phyloP scores from a whole-genome alignment of 2,329 filamentous ascomycete species.

The Stemphylium beticola region DNA sequence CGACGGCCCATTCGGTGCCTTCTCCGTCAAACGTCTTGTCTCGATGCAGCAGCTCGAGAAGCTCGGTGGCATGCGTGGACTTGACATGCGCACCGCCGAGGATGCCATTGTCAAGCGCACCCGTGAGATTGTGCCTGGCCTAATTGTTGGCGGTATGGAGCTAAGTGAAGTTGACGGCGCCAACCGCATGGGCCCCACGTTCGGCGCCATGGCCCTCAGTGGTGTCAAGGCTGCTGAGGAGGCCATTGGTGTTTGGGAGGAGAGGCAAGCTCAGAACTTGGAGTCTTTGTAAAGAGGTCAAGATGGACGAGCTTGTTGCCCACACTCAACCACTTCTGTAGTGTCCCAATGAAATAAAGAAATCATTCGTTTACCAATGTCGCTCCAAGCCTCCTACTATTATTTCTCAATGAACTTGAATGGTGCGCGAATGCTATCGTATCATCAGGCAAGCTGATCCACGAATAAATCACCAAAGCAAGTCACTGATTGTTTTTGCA shows the following conservation, averaged over 20 bases:
- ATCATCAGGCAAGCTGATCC: too few species aligned
- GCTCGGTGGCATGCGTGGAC: constrained; percentile 88
- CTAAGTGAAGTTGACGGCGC: constrained; percentile 88
- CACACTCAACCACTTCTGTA: background rate
- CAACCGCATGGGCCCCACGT: constrained; percentile 90
- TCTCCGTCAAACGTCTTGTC: constrained; percentile 88
- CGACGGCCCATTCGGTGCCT: constrained; percentile 89
- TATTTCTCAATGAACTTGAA: too few species aligned
- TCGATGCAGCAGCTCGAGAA: constrained; percentile 84
- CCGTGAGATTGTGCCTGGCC: constrained; percentile 82
- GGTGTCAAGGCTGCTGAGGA: constrained; percentile 93
- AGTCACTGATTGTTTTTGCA: too few species aligned
- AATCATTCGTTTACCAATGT: background rate
- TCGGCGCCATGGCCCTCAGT: constrained; percentile 85
- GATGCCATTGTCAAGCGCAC: constrained; percentile 94
- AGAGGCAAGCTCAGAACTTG: constrained; percentile 78
- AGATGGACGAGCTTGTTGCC: background rate
- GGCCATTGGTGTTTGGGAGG: constrained; percentile 76
- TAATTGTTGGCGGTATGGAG: constrained; percentile 96
- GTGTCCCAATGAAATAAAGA: constrained; percentile 3
- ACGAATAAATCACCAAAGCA: too few species aligned
- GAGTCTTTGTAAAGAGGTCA: constrained; percentile 38
- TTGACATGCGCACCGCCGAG: constrained; percentile 91
- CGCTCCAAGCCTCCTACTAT: background rate
- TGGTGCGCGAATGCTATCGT: too few species aligned